Base-by-base conservation (phyloP, 1,284 basidiomycete species). In the Naganishia sp. region DNA sequence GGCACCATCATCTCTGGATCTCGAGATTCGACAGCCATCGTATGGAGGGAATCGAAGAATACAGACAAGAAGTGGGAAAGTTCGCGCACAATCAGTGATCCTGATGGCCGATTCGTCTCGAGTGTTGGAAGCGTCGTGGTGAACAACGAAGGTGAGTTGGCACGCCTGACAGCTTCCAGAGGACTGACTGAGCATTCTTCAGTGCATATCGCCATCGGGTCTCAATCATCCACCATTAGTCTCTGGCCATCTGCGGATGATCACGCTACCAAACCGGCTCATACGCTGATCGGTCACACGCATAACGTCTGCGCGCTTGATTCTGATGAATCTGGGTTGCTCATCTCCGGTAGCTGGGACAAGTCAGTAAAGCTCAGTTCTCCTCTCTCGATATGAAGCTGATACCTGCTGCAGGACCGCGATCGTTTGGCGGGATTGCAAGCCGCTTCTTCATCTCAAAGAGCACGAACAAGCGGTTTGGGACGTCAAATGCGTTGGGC, bases 261-360 rank as follows among this genome's bases (percentile, higher is more conserved):
- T 42, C 72, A 82, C 42, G 84, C 83, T 70, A 84, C 86, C 61
- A 88, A 92, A 69, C 90, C 92, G 7, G 83, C 84, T 70, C 90
- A 87, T 79, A 86, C 87, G n/a, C 84, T 94, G 31, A 76, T 93
- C 55, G 96, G 94, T 42, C 96, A 99, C 78, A 85, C 86, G 6
- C 88, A 89, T 63, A 99, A 99, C 75, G 86, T 99, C 16, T 99
- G 95, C 78, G 84, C 92, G 31, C 82, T 99, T 68, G 85, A 92
- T 75, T 85, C 86, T 6, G 85, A 86, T 23, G 77, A 84, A 13
- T 83, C 84, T 64, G 90, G 90, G 6, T 83, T 86, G 65, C 87
- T 95, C 68, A 87, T 95, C 65, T 94, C 92, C n/a, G 95, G 95
- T 23, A 95, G 92, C 67, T 99, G 95, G 95, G 96, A 99, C 81